Conservation (phyloP, 73 alveolate genomes). For the Paramecium tetraurelia region DNA sequence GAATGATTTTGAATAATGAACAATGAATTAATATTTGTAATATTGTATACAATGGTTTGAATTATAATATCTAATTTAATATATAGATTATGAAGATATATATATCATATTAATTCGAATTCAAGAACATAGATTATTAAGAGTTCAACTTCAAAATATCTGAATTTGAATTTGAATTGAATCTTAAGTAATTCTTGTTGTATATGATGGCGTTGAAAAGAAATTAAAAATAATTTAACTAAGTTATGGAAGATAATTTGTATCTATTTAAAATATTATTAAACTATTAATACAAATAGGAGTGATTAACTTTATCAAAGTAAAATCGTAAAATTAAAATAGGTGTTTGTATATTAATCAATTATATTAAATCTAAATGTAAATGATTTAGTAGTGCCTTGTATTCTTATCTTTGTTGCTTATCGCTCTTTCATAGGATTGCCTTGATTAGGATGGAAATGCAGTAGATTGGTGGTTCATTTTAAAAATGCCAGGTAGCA, state of each 20-base stretch:
- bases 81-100: too few species aligned
- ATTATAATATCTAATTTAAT: too few species aligned
- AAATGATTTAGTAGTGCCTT: not conserved
- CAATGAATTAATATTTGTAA: not conserved
- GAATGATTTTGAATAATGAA: slow-evolving; percentile 34
- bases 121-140: too few species aligned
- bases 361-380: not conserved
- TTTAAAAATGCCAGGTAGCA: not conserved
- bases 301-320: not conserved
- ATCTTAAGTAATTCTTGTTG: too few species aligned
- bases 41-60: not conserved
- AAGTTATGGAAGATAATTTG: too few species aligned
- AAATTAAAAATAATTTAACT: too few species aligned
- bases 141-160: too few species aligned
- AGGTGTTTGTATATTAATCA: not conserved
- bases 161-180: too few species aligned
- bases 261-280: too few species aligned
- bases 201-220: too few species aligned
- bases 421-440: not conserved
- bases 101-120: too few species aligned
- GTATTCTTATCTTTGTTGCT: not conserved
- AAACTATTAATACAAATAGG: not conserved
- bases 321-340: not conserved
- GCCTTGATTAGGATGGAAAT: not conserved
- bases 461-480: slow-evolving; percentile 12